Base-by-base conservation (phyloP, 2,329 filamentous ascomycete species). In the Trichoderma semiorbis region DNA sequence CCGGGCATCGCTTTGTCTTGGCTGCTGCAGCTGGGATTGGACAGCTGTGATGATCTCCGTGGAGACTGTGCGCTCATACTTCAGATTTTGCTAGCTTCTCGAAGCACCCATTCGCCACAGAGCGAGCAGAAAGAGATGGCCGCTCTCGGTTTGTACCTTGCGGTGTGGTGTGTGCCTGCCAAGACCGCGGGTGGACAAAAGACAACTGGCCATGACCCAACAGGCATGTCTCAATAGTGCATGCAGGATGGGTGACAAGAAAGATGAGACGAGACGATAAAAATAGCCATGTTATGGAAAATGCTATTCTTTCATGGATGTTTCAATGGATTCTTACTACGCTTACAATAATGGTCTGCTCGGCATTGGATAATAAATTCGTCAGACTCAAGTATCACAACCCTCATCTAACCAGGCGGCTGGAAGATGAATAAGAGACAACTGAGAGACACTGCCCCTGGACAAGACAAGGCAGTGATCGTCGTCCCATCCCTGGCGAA, bases 91-190 rank as follows among this genome's bases (percentile, higher is more conserved):
- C 16, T 14, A 30, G 16, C 18, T 58, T 60, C 50, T 58, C 34
- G 21, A 43, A 60, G 65, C 21, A 47, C 43, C 43, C 7, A 58
- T 68, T 68, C 65, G 65, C 65, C 32, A 32, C 53, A 24, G 24
- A 50, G 43, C 43, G 43, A 50, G 43, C 43, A 50, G 16, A 50
- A 47, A 50, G 18, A 50, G 30, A 34, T 32, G 28, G n/a, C 62
- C 47, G 14, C 43, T 21, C 14, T 28, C 24, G 1, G 18, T 12
- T 39, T 58, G 47, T 57, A 58, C 47, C 47, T 53, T 53, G 47
- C 64, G 64, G 64, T 67, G 64, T 58, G 64, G 39, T 43, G 39
- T 67, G 64, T 67, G 64, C 64, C 64, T 67, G 64, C 64, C 64
- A 67, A 67, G 64, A 30, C 28, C 21, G 24, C 64, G 32, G 32